A percentile compares a stretch with the other conserved stretches of the same genome.
Evolutionary conservation across 2,329 filamentous ascomycete genomes (phyloP).

Genomic region (Stachybotrys chartarum): DNA sequence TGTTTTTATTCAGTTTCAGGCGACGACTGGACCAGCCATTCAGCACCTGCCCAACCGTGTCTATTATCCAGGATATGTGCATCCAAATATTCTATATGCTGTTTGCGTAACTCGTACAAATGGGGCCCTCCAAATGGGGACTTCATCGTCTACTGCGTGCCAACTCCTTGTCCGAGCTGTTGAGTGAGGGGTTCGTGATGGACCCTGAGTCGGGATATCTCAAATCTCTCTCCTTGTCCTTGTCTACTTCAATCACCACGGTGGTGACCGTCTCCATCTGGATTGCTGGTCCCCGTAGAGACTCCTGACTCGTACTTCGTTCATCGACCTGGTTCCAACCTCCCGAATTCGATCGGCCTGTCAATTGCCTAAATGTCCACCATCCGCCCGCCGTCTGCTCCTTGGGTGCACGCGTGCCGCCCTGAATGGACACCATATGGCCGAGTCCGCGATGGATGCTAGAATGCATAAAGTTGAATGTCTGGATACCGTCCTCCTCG

Average conservation of each 20-base stretch:
- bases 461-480: slow-evolving; percentile 43
- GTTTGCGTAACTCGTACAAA: neutral
- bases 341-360: slow-evolving; percentile 2
- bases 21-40: neutral
- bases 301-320: slow-evolving; percentile 22
- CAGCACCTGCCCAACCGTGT: neutral
- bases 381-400: slow-evolving; percentile 14
- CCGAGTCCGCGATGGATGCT: slow-evolving; percentile 28
- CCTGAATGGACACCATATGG: slow-evolving; percentile 32
- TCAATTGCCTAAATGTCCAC: slow-evolving; percentile 17
- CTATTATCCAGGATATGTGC: neutral
- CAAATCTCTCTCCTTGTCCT: slow-evolving; percentile 15
- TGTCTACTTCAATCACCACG: slow-evolving; percentile 31
- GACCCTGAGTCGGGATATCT: slow-evolving; percentile 14
- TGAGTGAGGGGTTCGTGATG: slow-evolving; percentile 16
- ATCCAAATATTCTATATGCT: neutral
- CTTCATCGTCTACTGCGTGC: neutral
- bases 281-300: slow-evolving; percentile 28
- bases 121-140: neutral
- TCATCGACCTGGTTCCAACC: slow-evolving; percentile 5
- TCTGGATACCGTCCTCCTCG: slow-evolving; percentile 41
- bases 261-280: slow-evolving; percentile 37
- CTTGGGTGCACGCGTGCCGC: slow-evolving; percentile 11
- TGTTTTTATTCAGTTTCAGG: neutral
- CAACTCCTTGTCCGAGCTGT: slow-evolving; percentile 18